Conservation (phyloP, 2,329 filamentous ascomycete genomes). For the Aspergillus fumigatiaffinis region DNA sequence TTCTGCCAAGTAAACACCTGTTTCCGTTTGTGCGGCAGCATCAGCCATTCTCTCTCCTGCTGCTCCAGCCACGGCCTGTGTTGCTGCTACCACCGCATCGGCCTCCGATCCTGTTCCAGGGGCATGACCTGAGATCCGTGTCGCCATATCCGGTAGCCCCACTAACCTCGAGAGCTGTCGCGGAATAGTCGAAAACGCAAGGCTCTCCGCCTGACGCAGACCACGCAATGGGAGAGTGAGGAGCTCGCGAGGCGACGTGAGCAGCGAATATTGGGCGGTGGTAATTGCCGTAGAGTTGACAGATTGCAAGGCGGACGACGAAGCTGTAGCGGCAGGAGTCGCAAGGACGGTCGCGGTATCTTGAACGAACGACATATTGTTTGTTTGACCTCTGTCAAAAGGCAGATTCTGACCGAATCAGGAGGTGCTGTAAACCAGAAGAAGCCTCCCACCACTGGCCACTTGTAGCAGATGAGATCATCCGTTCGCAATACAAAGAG, state of each 20-base stretch:
- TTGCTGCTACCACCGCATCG: conserved; percentile 41
- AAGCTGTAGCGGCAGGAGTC: conserved; percentile 14
- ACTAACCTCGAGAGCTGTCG: conserved; percentile 27
- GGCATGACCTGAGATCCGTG: conserved; percentile 20
- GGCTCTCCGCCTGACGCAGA: conserved; percentile 33
- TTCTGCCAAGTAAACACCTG: conserved; percentile 39
- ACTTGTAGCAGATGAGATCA: conserved; percentile 5
- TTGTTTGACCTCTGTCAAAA: not conserved
- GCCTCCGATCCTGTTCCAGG: conserved; percentile 23
- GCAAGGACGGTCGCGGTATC: conserved; percentile 16
- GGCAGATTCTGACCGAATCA: not conserved
- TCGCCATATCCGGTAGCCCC: conserved; percentile 24
- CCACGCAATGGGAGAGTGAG: conserved; percentile 35
- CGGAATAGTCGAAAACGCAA: conserved; percentile 34
- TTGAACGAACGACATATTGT: conserved; percentile 22
- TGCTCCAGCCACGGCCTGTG: conserved; percentile 33
- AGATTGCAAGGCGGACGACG: conserved; percentile 15
- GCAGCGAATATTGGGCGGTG: conserved; percentile 18
- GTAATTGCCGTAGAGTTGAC: conserved; percentile 19
- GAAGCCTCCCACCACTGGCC: not conserved
- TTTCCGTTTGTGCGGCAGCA: conserved; percentile 25
- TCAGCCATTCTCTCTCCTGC: conserved; percentile 31
- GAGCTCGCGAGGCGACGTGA: conserved; percentile 29
- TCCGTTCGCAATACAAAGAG: conserved; percentile 2
- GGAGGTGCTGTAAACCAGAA: not conserved